These are phyloP conservation scores for Metarhizium robertsii DNA, from an alignment of 2,329 filamentous ascomycete genomes.

Conservation along the genomic window DNA sequence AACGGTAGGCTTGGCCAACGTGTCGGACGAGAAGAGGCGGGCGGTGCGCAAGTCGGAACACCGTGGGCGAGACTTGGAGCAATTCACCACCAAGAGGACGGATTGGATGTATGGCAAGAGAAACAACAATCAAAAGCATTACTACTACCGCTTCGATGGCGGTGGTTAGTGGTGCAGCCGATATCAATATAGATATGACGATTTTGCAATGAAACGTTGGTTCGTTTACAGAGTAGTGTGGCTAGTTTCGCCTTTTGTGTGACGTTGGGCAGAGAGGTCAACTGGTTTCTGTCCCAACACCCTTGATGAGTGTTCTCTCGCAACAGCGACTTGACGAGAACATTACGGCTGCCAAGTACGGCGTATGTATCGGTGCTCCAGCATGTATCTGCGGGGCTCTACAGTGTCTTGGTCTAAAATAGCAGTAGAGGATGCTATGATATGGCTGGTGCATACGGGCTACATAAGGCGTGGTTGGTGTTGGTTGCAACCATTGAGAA, in stretches of 20 bases:
- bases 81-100: constrained; percentile 51
- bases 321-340: neutral
- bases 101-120: constrained; percentile 64
- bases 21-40: constrained; percentile 64
- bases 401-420: too few relatives aligned
- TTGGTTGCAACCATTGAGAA: too few relatives aligned
- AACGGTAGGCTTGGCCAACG: constrained; percentile 70
- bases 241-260: neutral
- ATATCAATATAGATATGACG: neutral
- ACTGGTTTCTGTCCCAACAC: too few relatives aligned
- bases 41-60: constrained; percentile 59
- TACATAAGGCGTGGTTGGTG: too few relatives aligned
- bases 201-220: constrained; percentile 1
- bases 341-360: too few relatives aligned
- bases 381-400: too few relatives aligned
- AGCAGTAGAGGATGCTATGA: too few relatives aligned
- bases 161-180: constrained; percentile 26
- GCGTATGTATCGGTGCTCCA: too few relatives aligned
- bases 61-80: constrained; percentile 56
- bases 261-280: neutral
- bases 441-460: too few relatives aligned
- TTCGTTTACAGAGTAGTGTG: neutral
- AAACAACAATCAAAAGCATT: constrained; percentile 62
- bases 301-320: neutral
- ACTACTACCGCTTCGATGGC: constrained; percentile 41